Evolutionary conservation across 129 eudicot genomes (phyloP).

Genomic region (Sambucus nigra): DNA sequence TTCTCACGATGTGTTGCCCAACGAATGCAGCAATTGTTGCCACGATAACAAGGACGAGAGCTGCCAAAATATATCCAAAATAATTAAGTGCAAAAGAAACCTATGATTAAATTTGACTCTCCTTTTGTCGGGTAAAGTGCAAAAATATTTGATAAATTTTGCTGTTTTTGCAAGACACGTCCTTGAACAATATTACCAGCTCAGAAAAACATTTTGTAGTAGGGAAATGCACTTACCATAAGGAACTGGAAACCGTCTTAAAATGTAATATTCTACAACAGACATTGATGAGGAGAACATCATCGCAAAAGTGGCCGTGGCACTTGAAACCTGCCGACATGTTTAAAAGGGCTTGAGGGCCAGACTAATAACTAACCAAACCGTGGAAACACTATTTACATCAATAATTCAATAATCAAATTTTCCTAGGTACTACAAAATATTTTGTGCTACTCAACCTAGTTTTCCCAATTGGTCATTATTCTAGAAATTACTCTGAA

Average conservation of each 20-base stretch:
- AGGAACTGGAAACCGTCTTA: constrained; percentile 89
- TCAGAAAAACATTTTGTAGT: neutral
- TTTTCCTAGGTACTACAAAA: neutral
- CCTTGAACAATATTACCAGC: neutral
- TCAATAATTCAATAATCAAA: too few relatives aligned
- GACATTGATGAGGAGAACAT: constrained; percentile 96
- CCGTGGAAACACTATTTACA: too few relatives aligned
- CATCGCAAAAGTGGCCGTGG: constrained; percentile 99
- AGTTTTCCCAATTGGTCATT: neutral
- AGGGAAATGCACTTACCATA: constrained; percentile 41
- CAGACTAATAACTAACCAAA: neutral
- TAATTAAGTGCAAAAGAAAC: neutral
- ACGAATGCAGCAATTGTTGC: constrained; percentile 86
- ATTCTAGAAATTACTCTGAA: neutral
- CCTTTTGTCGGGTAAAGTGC: neutral
- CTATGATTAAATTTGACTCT: neutral
- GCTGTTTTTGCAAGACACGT: neutral
- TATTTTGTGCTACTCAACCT: neutral
- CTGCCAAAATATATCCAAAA: constrained; percentile 36
- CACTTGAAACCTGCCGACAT: constrained; percentile 87
- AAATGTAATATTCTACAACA: constrained; percentile 87
- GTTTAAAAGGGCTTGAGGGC: neutral
- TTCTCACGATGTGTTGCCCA: constrained; percentile 90
- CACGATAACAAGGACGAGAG: constrained; percentile 56
- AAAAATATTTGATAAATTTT: neutral